Percentiles rank a stretch among this genome's conserved stretches.
phyloP scores from a whole-genome alignment of 345 rosid genomes.

The Sonneratia caseolaris region DNA sequence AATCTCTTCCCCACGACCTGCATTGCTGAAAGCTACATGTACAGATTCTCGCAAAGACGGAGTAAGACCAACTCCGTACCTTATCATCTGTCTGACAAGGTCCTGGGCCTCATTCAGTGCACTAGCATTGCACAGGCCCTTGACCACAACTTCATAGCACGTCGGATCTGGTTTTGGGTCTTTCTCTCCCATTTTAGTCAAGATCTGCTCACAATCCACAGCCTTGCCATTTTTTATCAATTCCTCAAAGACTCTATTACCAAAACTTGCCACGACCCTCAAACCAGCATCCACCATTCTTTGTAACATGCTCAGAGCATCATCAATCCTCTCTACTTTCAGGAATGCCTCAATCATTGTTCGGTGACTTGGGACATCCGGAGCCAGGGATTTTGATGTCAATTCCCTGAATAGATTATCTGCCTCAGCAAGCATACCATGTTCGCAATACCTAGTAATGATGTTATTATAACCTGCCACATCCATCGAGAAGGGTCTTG shows the following conservation, averaged over 20 bases:
- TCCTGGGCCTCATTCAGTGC: conserved; percentile 50
- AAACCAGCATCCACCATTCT: conserved; percentile 71
- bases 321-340: conserved; percentile 56
- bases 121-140: conserved; percentile 64
- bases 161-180: conserved; percentile 87
- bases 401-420: conserved; percentile 49
- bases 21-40: conserved; percentile 35
- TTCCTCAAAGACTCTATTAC: conserved; percentile 52
- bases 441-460: conserved; percentile 61
- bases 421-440: conserved; percentile 67
- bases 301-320: conserved; percentile 45
- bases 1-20: conserved; percentile 52
- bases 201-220: conserved; percentile 47
- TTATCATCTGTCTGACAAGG: conserved; percentile 58
- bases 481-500: conserved; percentile 80
- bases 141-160: conserved; percentile 69
- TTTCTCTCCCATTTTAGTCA: conserved; percentile 80
- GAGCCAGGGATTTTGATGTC: conserved; percentile 49
- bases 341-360: conserved; percentile 67
- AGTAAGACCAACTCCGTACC: conserved; percentile 49
- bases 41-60: conserved; percentile 48
- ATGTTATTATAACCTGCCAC: conserved; percentile 71
- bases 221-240: conserved; percentile 66
- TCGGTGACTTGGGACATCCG: conserved; percentile 66
- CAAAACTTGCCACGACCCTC: conserved; percentile 81